Percentiles rank a stretch among this genome's conserved stretches.
Evolutionary conservation across 441 rosid genomes (phyloP).

Genomic region (Cnidoscolus chayamansa): DNA sequence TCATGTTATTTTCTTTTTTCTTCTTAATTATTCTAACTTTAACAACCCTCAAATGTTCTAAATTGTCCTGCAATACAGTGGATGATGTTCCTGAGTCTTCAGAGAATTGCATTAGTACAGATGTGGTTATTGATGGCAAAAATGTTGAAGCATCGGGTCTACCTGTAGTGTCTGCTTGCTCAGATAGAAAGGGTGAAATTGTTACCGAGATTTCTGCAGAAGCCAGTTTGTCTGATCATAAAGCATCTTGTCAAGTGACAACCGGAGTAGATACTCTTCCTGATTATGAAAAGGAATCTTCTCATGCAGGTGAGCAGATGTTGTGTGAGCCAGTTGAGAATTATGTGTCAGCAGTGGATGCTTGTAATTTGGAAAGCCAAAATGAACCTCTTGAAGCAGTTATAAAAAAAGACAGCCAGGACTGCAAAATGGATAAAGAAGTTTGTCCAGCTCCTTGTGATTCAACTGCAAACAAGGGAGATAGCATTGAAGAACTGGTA

Average conservation of each 20-base stretch:
- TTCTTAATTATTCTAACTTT: too few species aligned
- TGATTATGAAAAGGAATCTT: constrained; percentile 27
- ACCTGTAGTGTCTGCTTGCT: constrained; percentile 21
- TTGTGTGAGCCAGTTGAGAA: constrained; percentile 30
- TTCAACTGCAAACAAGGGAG: constrained; percentile 30
- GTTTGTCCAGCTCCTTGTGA: constrained; percentile 32
- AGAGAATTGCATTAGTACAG: constrained; percentile 22
- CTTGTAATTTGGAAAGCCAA: constrained; percentile 34
- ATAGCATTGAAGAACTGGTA: constrained; percentile 28
- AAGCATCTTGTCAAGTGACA: constrained; percentile 31
- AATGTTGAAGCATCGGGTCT: constrained; percentile 33
- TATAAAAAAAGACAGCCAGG: constrained; percentile 28
- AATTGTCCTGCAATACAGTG: constrained; percentile 20
- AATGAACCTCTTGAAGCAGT: constrained; percentile 28
- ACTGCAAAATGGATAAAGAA: constrained; percentile 30
- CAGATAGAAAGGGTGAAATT: constrained; percentile 30
- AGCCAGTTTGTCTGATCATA: constrained; percentile 31
- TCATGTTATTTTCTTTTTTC: too few species aligned
- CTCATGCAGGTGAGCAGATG: constrained; percentile 26
- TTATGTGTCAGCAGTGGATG: constrained; percentile 32
- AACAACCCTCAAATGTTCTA: constrained; percentile 13
- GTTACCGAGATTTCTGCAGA: constrained; percentile 22
- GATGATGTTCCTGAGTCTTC: constrained; percentile 28
- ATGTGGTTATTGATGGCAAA: constrained; percentile 31
- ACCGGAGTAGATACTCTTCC: constrained; percentile 29